These are phyloP conservation scores for Suillus fuscotomentosus DNA, from an alignment of 768 basidiomycete species.

Conservation along the genomic window DNA sequence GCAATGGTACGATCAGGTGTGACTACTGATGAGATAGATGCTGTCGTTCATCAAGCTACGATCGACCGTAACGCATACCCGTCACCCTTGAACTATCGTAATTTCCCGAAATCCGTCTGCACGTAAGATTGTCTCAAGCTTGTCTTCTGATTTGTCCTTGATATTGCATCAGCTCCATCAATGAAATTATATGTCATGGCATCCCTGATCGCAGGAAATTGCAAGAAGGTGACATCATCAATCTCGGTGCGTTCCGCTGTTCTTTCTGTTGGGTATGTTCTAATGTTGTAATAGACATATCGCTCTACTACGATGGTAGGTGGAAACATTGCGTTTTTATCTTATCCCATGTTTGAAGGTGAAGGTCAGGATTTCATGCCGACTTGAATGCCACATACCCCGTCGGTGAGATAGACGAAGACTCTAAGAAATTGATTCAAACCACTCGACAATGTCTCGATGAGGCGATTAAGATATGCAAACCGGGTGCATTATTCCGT, in stretches of 20 bases:
- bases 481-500: constrained; percentile 88
- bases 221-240: constrained; percentile 93
- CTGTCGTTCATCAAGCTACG: constrained; percentile 87
- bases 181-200: constrained; percentile 97
- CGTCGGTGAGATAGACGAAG: constrained; percentile 81
- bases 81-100: constrained; percentile 87
- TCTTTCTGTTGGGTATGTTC: constrained; percentile 12
- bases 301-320: constrained; percentile 75
- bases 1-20: constrained; percentile 86
- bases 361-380: constrained; percentile 72
- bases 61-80: constrained; percentile 93
- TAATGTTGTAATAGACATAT: constrained; percentile 55
- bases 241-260: constrained; percentile 62
- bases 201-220: constrained; percentile 86
- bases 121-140: constrained; percentile 54
- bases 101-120: constrained; percentile 96
- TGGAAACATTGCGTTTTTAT: background rate
- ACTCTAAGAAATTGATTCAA: constrained; percentile 77
- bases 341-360: constrained; percentile 3
- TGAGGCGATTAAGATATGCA: constrained; percentile 88
- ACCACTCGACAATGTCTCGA: constrained; percentile 83
- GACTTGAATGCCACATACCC: constrained; percentile 95
- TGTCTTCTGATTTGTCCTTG: constrained; percentile 5
- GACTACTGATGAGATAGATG: constrained; percentile 94
- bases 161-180: constrained; percentile 62